phyloP scores from a whole-genome alignment of 2,329 filamentous ascomycete genomes.

The Myrmaecium sp. region DNA sequence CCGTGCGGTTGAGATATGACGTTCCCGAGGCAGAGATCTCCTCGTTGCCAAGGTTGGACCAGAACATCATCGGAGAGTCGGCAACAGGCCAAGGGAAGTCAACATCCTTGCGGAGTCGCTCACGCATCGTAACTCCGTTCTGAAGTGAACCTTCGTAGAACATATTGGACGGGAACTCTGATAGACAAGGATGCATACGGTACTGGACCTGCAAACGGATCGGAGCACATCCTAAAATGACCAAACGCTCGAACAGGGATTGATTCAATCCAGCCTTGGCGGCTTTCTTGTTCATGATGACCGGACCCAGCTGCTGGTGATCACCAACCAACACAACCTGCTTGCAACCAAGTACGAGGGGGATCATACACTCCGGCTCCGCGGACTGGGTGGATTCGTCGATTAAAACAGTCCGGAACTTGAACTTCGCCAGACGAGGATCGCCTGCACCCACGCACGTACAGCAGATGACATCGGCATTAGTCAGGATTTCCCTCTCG shows the following conservation, averaged over 20 bases:
- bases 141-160: constrained; percentile 97
- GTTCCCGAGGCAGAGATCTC: constrained; percentile 97
- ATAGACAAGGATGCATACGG: constrained; percentile 96
- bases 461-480: constrained; percentile 96
- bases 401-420: constrained; percentile 94
- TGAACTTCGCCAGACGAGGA: constrained; percentile 87
- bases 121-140: constrained; percentile 82
- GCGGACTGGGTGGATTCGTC: constrained; percentile 97
- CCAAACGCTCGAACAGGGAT: constrained; percentile 92
- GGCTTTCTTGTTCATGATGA: constrained; percentile 99
- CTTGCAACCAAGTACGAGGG: constrained; percentile 90
- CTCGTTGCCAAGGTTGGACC: constrained; percentile 94
- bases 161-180: constrained; percentile 97
- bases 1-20: constrained; percentile 93
- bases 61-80: constrained; percentile 99
- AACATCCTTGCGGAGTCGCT: constrained; percentile 78
- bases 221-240: constrained; percentile 76
- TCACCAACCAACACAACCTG: constrained; percentile 97
- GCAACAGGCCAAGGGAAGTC: constrained; percentile 95
- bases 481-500: constrained; percentile 85
- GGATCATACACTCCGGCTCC: constrained; percentile 98
- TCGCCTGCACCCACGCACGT: constrained; percentile 96
- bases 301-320: constrained; percentile 91
- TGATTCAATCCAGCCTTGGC: constrained; percentile 95
- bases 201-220: constrained; percentile 95